Conservation (phyloP, 2,329 filamentous ascomycete species). For the Sporothrix inflata region DNA sequence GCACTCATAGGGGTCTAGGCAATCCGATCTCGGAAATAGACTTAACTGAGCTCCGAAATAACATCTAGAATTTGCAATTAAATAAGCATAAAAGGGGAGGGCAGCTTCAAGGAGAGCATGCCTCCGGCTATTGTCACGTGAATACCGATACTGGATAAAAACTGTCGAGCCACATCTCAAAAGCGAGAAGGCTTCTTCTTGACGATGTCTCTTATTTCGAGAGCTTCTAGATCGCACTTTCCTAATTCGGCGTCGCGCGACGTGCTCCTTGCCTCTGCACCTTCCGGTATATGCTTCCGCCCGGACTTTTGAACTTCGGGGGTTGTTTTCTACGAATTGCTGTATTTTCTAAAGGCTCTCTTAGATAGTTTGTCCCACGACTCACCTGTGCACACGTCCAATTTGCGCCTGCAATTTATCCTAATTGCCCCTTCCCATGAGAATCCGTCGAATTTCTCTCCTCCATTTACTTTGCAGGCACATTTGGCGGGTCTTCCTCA, state of each 20-base stretch:
- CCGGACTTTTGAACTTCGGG: background rate
- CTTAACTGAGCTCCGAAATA: background rate
- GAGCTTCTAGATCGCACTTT: background rate
- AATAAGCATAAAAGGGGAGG: background rate
- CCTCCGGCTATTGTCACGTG: background rate
- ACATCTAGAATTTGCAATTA: background rate
- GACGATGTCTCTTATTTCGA: background rate
- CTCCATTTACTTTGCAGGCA: background rate
- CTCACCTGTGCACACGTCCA: background rate
- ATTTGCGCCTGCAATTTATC: background rate
- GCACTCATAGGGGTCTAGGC: background rate
- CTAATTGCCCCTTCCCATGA: slow-evolving; percentile 15
- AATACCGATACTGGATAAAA: background rate
- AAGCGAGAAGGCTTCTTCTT: background rate
- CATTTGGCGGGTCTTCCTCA: background rate
- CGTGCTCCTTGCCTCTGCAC: background rate
- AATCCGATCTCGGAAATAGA: background rate
- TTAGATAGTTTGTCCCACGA: background rate
- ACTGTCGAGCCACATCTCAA: background rate
- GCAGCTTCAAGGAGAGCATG: background rate
- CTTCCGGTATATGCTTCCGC: background rate
- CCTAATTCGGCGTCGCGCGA: background rate
- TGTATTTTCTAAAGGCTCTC: background rate
- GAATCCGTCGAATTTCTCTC: background rate
- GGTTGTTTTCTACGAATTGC: background rate